Evolutionary conservation across 169 alveolate species (phyloP).

Genomic region (Plasmodium billcollinsi): DNA sequence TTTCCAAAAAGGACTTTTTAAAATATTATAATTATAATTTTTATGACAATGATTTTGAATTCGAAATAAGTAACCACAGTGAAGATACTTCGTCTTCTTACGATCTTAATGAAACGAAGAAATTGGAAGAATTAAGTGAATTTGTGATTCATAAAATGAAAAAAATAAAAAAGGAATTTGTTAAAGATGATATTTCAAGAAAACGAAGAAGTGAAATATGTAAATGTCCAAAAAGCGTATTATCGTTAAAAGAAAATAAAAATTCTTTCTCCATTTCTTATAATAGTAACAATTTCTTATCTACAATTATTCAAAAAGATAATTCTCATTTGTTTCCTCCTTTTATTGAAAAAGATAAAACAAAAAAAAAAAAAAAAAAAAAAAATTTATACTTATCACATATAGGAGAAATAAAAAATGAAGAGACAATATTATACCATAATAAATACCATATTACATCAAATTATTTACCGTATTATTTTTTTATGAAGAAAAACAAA

Average conservation of each 20-base stretch:
- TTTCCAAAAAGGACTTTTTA: conserved; percentile 56
- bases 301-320: too few species aligned
- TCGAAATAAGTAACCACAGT: conserved; percentile 28
- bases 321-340: too few species aligned
- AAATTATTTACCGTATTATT: too few species aligned
- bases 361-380: too few species aligned
- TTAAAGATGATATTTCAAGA: background rate
- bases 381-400: too few species aligned
- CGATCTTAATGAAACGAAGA: conserved; percentile 5
- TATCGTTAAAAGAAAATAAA: background rate
- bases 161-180: background rate
- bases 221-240: conserved; percentile 7
- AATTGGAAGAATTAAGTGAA: conserved; percentile 44
- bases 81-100: conserved; percentile 8
- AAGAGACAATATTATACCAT: too few species aligned
- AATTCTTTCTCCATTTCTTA: too few species aligned
- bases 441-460: too few species aligned
- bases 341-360: too few species aligned
- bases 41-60: conserved; percentile 56
- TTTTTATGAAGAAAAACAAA: too few species aligned
- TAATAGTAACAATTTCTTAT: too few species aligned
- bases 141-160: background rate
- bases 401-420: too few species aligned
- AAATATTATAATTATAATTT: conserved; percentile 53
- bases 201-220: conserved; percentile 1